Conservation (phyloP, 73 alveolate genomes). For the Paramecium caudatum region DNA sequence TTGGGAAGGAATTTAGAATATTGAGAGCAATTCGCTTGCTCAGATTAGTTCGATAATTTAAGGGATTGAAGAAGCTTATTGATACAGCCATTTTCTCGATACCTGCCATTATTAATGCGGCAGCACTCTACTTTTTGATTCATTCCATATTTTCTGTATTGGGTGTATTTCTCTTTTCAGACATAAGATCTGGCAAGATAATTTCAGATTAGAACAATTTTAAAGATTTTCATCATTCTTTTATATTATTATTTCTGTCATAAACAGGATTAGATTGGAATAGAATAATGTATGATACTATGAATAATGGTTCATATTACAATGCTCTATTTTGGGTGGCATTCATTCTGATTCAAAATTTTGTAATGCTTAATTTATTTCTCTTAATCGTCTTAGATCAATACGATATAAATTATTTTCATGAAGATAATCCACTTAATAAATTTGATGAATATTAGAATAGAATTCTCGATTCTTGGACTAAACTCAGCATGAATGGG, state of each 20-base stretch:
- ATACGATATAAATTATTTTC: slow-evolving; percentile 61
- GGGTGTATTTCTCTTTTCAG: slow-evolving; percentile 91
- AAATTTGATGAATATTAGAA: slow-evolving; percentile 17
- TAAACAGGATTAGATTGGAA: slow-evolving; percentile 98
- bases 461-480: slow-evolving; percentile 31
- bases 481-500: background rate
- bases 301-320: slow-evolving; percentile 59
- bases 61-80: slow-evolving; percentile 83
- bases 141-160: slow-evolving; percentile 93
- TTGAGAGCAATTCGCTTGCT: slow-evolving; percentile 83
- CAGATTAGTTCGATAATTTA: slow-evolving; percentile 81
- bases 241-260: slow-evolving; percentile 86
- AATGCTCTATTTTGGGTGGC: slow-evolving; percentile 68
- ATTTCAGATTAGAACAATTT: slow-evolving; percentile 86
- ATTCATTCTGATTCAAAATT: slow-evolving; percentile 53
- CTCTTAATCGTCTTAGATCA: slow-evolving; percentile 21
- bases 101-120: slow-evolving; percentile 94
- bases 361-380: slow-evolving; percentile 65
- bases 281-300: slow-evolving; percentile 84
- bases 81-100: slow-evolving; percentile 90
- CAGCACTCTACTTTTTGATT: slow-evolving; percentile 87
- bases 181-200: slow-evolving; percentile 71
- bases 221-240: slow-evolving; percentile 88
- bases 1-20: slow-evolving; percentile 78
- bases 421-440: slow-evolving; percentile 59